These are phyloP conservation scores for Tubosaeta sp. DNA, from an alignment of 768 basidiomycete genomes.

Conservation along the genomic window DNA sequence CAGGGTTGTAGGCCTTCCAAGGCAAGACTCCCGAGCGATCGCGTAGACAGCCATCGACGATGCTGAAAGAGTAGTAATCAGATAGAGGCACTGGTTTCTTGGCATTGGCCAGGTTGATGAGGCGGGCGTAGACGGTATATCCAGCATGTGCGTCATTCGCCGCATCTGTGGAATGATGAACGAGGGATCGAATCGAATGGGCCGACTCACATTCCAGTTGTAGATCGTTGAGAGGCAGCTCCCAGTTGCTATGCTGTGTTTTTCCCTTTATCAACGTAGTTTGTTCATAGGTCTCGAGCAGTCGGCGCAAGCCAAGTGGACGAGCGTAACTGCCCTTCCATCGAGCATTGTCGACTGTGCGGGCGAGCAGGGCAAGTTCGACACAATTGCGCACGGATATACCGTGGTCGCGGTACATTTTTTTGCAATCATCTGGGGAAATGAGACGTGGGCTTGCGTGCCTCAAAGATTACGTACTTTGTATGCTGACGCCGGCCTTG, in stretches of 20 bases:
- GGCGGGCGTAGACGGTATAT: conserved; percentile 45
- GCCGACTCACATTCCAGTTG: conserved; percentile 59
- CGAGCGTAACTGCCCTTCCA: conserved; percentile 71
- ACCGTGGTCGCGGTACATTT: conserved; percentile 48
- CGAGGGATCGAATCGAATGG: not conserved
- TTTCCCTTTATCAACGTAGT: conserved; percentile 53
- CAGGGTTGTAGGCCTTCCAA: conserved; percentile 60
- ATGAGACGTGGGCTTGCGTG: not conserved
- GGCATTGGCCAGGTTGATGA: conserved; percentile 40
- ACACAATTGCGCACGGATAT: conserved; percentile 49
- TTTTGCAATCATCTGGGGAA: conserved; percentile 60
- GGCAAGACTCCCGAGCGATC: conserved; percentile 31
- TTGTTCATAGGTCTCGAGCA: conserved; percentile 59
- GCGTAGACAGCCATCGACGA: conserved; percentile 42
- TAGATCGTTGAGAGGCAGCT: conserved; percentile 36
- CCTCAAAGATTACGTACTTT: conserved; percentile 38
- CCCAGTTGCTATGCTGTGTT: conserved; percentile 70
- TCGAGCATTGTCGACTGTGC: conserved; percentile 60
- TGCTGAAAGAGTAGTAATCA: conserved; percentile 56
- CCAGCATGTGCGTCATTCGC: conserved; percentile 70
- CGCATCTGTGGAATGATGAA: conserved; percentile 46
- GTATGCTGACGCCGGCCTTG: conserved; percentile 76
- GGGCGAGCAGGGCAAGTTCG: conserved; percentile 66
- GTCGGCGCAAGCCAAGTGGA: conserved; percentile 58
- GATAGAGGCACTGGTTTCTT: conserved; percentile 31